Evolutionary conservation across 495 filamentous ascomycete species (phyloP).

Genomic region (Tuber borchii): DNA sequence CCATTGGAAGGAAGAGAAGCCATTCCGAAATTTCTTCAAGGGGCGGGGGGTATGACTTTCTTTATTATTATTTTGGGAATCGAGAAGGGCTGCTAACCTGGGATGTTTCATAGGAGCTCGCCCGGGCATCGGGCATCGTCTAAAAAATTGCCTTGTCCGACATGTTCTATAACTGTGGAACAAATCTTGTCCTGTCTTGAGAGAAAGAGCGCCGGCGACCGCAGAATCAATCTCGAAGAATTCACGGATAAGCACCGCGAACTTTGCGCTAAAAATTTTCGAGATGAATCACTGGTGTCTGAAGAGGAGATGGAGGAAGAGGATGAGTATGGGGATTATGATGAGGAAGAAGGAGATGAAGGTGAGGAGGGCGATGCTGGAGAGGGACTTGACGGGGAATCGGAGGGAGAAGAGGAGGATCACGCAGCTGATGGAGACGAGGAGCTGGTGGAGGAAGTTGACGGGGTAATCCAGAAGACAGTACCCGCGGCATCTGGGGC

Average conservation of each 20-base stretch:
- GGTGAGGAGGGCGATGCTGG: slow-evolving; percentile 15
- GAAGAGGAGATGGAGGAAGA: slow-evolving; percentile 24
- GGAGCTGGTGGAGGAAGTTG: slow-evolving; percentile 24
- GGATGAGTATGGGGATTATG: slow-evolving; percentile 13
- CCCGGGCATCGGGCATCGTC: neutral
- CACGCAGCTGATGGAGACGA: slow-evolving; percentile 24
- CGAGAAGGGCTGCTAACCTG: neutral
- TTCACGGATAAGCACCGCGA: slow-evolving; percentile 25
- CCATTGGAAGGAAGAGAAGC: slow-evolving; percentile 22
- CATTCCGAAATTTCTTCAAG: slow-evolving; percentile 22
- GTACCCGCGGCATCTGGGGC: neutral
- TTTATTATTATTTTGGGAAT: neutral
- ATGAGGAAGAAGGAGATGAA: slow-evolving; percentile 15
- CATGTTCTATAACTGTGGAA: neutral
- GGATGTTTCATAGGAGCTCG: neutral
- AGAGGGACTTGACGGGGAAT: slow-evolving; percentile 12
- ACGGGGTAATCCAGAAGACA: slow-evolving; percentile 11
- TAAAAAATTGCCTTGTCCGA: neutral
- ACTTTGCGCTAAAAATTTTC: slow-evolving; percentile 19
- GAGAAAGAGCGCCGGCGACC: neutral
- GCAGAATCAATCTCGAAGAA: slow-evolving; percentile 14
- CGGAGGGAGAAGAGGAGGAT: slow-evolving; percentile 11
- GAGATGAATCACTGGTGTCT: slow-evolving; percentile 8
- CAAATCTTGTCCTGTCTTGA: neutral
- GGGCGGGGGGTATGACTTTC: slow-evolving; percentile 16